Evolutionary conservation across 495 filamentous ascomycete genomes (phyloP).

Genomic region (Ascodesmis nigricans): DNA sequence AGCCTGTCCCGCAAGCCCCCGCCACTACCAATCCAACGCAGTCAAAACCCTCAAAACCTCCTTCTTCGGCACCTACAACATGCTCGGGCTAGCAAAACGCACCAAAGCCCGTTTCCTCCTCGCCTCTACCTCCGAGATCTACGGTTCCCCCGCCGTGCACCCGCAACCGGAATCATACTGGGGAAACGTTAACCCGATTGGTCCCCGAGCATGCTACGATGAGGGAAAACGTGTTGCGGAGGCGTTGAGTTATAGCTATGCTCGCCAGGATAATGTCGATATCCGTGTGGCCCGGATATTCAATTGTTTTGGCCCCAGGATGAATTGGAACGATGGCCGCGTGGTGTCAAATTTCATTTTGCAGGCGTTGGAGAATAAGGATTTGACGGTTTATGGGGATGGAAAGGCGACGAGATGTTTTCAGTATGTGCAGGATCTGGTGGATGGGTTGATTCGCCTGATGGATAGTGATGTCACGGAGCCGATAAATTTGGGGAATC

Average conservation of each 20-base stretch:
- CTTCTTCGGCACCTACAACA: conserved; percentile 22
- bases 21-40: conserved; percentile 20
- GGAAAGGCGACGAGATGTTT: conserved; percentile 20
- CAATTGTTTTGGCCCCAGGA: conserved; percentile 21
- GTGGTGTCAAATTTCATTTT: conserved; percentile 22
- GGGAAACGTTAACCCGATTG: conserved; percentile 21
- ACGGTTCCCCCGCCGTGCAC: conserved; percentile 19
- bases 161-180: conserved; percentile 21
- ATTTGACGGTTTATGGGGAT: conserved; percentile 19
- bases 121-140: conserved; percentile 20
- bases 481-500: conserved; percentile 21
- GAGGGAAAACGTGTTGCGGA: conserved; percentile 23
- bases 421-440: conserved; percentile 19
- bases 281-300: conserved; percentile 22
- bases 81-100: conserved; percentile 22
- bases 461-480: conserved; percentile 18
- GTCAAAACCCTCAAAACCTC: conserved; percentile 21
- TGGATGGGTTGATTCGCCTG: conserved; percentile 17
- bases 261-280: conserved; percentile 18
- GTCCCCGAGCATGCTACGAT: conserved; percentile 21
- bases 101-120: conserved; percentile 21
- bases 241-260: conserved; percentile 20
- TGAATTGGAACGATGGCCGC: conserved; percentile 19
- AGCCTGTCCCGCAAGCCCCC: conserved; percentile 20
- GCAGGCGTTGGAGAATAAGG: conserved; percentile 14